Evolutionary conservation across 345 rosid genomes (phyloP).

Genomic region (Cardamine occulta): DNA sequence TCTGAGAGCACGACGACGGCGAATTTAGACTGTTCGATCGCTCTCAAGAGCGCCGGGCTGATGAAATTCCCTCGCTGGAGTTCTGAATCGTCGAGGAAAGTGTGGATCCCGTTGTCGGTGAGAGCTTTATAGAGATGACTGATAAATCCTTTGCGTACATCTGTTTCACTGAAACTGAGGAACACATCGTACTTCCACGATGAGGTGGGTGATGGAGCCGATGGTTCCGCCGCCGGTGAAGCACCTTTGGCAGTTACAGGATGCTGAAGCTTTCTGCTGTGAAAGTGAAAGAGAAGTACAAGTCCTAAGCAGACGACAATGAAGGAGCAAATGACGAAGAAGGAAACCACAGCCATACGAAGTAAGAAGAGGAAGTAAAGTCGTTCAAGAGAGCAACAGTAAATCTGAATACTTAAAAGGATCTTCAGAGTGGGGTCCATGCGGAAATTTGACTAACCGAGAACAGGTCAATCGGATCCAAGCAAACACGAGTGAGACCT

Average conservation of each 20-base stretch:
- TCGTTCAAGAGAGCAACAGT: too few species aligned
- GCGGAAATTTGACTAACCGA: too few species aligned
- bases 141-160: constrained; percentile 40
- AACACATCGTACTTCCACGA: constrained; percentile 43
- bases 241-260: neutral
- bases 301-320: too few species aligned
- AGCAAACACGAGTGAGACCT: too few species aligned
- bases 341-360: too few species aligned
- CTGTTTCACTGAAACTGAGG: constrained; percentile 41
- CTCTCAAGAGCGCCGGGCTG: constrained; percentile 32
- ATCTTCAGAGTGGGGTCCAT: too few species aligned
- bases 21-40: constrained; percentile 36
- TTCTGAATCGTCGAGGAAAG: constrained; percentile 38
- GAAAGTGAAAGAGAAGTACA: too few species aligned
- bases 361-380: too few species aligned
- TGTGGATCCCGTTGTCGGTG: constrained; percentile 36
- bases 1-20: constrained; percentile 43
- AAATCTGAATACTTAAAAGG: too few species aligned
- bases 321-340: too few species aligned
- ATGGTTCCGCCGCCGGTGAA: neutral
- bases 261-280: too few species aligned
- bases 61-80: constrained; percentile 36
- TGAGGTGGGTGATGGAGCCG: neutral
- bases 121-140: constrained; percentile 44
- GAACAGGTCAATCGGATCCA: too few species aligned